Evolutionary conservation across 305 asterid species (phyloP), one percentile per base, ranked within the genome.

Genomic region (Vinca major): DNA sequence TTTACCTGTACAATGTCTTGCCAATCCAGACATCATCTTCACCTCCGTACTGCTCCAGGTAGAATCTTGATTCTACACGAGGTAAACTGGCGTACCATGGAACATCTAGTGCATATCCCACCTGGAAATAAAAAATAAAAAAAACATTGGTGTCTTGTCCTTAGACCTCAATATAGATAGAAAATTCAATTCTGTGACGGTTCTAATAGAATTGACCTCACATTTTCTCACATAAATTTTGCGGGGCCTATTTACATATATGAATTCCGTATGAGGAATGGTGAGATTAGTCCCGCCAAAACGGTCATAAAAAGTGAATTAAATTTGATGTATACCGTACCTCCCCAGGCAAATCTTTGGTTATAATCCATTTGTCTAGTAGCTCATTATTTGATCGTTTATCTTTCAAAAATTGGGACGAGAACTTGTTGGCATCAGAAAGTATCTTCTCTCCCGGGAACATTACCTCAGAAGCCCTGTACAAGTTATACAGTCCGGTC

Each of bases 1-100:
- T 26, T 14, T 77, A 92, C 98, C 98, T 87, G 75, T 93, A 93
- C 14, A 93, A 74, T 16, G 99, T 88, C 78, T 93, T 93, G 71
- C 97, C 99, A 68, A 93, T 93, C 99, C 99, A 93, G 7, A 93
- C 95, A 63, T 93, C 99, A 17, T 86, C 86, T 12, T 81, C 90
- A 3, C 90, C 96, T 13, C 96, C 99, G 19, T 93, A 93, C 43
- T 87, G 97, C 57, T 91, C 90, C 48, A 93, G 39, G 63, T 78
- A 93, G 48, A 81, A 80, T 64, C 99, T 77, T 4, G 96, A 74
- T 69, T 93, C 99, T 0, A 93, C 39, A 36, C 99, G 87, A 13
- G 97, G 95, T 67, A 93, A 40, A 70, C 84, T 91, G 17, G 89
- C 92, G 50, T 89, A 87, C 92, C 89, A 91, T 9, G 97, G 95